Percentiles rank a stretch among this genome's conserved stretches.
Conservation (phyloP, 2,329 filamentous ascomycete genomes). For the Hysterium pulicare region DNA sequence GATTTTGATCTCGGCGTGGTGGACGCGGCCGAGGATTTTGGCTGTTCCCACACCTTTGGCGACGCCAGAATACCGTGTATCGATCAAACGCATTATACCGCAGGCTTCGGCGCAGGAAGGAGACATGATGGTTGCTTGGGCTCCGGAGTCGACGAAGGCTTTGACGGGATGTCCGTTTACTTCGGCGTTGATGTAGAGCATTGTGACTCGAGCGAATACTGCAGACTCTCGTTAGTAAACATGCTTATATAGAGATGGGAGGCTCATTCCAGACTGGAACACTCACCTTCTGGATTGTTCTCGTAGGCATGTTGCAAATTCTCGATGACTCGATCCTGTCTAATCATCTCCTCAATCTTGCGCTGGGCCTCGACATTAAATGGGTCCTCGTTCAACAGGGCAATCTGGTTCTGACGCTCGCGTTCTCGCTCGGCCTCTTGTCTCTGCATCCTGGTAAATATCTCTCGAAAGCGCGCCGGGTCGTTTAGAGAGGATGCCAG, state of each 20-base stretch:
- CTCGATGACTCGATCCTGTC: slow-evolving; percentile 89
- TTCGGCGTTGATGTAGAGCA: slow-evolving; percentile 94
- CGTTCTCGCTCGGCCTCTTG: slow-evolving; percentile 69
- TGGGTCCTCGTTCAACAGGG: slow-evolving; percentile 83
- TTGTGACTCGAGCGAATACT: slow-evolving; percentile 93
- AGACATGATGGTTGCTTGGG: slow-evolving; percentile 98
- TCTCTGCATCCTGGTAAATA: slow-evolving; percentile 65
- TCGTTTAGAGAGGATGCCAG: slow-evolving; percentile 75
- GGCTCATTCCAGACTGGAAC: slow-evolving; percentile 1
- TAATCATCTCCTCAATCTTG: slow-evolving; percentile 95
- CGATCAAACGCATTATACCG: slow-evolving; percentile 93
- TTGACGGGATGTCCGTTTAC: slow-evolving; percentile 92
- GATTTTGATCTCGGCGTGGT: slow-evolving; percentile 92
- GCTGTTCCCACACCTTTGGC: slow-evolving; percentile 93
- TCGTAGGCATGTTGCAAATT: slow-evolving; percentile 97
- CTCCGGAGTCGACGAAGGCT: slow-evolving; percentile 94
- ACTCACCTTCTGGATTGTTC: slow-evolving; percentile 89
- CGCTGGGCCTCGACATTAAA: slow-evolving; percentile 90
- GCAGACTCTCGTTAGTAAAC: slow-evolving; percentile 15
- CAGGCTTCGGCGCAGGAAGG: slow-evolving; percentile 86
- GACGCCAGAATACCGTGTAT: slow-evolving; percentile 86
- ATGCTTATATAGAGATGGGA: slow-evolving; percentile 7
- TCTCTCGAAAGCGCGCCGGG: slow-evolving; percentile 69
- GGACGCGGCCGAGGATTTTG: slow-evolving; percentile 89
- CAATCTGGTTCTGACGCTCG: slow-evolving; percentile 79